Evolutionary conservation across 371 early-diverging fungal species (phyloP).

Genomic region (Mortierella sp.): DNA sequence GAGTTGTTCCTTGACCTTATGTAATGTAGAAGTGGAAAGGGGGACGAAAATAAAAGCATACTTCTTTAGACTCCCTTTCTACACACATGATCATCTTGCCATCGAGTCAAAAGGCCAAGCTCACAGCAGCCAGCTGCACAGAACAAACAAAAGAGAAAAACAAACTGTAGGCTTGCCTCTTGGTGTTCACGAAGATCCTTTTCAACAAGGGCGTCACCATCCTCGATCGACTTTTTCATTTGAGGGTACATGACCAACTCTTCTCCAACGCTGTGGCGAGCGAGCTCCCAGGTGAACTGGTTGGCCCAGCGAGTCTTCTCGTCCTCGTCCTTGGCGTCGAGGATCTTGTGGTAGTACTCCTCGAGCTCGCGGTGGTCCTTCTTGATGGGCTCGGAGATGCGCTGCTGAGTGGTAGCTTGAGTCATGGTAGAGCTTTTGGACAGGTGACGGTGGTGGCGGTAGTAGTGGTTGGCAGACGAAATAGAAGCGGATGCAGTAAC

Average conservation of each 20-base stretch:
- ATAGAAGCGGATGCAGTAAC: neutral
- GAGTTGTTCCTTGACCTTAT: conserved; percentile 33
- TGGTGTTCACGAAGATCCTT: conserved; percentile 35
- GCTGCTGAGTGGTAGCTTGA: neutral
- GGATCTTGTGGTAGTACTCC: conserved; percentile 36
- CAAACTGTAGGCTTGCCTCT: conserved; percentile 3
- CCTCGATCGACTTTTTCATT: conserved; percentile 16
- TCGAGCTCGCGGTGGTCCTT: conserved; percentile 42
- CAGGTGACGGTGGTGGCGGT: neutral
- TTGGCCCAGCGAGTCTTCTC: conserved; percentile 47
- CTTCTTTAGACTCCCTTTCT: neutral
- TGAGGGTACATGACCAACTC: conserved; percentile 41
- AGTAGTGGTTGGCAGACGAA: neutral
- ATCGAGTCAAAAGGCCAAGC: neutral
- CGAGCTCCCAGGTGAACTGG: conserved; percentile 49
- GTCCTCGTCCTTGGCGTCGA: conserved; percentile 17
- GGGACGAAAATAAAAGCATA: too few relatives aligned
- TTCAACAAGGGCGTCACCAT: conserved; percentile 37
- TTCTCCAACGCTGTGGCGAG: conserved; percentile 42
- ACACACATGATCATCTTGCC: neutral
- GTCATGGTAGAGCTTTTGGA: neutral
- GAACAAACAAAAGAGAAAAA: neutral
- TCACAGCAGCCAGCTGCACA: neutral
- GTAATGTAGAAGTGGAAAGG: neutral
- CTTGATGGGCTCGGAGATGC: conserved; percentile 35